Evolutionary conservation across 2,329 filamentous ascomycete genomes (phyloP).

Genomic region (Plenodomus lindquistii): DNA sequence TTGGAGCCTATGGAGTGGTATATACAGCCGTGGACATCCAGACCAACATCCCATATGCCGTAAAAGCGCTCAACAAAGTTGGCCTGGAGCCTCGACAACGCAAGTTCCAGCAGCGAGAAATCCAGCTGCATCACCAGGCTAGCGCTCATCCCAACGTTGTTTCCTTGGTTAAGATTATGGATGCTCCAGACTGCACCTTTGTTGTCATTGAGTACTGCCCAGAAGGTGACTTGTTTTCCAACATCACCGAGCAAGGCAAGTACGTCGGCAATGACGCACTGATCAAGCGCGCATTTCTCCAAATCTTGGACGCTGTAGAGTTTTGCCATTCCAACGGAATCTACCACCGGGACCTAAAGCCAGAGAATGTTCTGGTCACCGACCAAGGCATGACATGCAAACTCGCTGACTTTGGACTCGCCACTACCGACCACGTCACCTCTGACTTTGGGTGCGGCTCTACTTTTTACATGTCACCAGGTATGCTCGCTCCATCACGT

Average conservation of each 20-base stretch:
- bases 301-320: slow-evolving; percentile 94
- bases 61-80: slow-evolving; percentile 94
- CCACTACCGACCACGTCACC: slow-evolving; percentile 79
- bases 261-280: slow-evolving; percentile 92
- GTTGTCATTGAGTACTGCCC: slow-evolving; percentile 97
- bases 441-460: slow-evolving; percentile 97
- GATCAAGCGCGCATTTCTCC: slow-evolving; percentile 85
- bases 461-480: slow-evolving; percentile 99
- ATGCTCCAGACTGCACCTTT: slow-evolving; percentile 88
- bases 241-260: slow-evolving; percentile 92
- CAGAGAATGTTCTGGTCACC: slow-evolving; percentile 94
- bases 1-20: slow-evolving; percentile 95
- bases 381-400: slow-evolving; percentile 89
- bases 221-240: slow-evolving; percentile 94
- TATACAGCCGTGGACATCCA: slow-evolving; percentile 86
- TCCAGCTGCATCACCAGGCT: slow-evolving; percentile 85
- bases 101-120: slow-evolving; percentile 90
- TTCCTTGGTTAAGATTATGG: slow-evolving; percentile 90
- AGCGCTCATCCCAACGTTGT: slow-evolving; percentile 92
- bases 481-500: slow-evolving; percentile 59
- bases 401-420: slow-evolving; percentile 95
- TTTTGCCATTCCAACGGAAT: slow-evolving; percentile 93
- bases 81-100: slow-evolving; percentile 86
- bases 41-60: slow-evolving; percentile 82
- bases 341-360: slow-evolving; percentile 97